Evolutionary conservation across 345 rosid genomes (phyloP).

Genomic region (Nephelium lappaceum): DNA sequence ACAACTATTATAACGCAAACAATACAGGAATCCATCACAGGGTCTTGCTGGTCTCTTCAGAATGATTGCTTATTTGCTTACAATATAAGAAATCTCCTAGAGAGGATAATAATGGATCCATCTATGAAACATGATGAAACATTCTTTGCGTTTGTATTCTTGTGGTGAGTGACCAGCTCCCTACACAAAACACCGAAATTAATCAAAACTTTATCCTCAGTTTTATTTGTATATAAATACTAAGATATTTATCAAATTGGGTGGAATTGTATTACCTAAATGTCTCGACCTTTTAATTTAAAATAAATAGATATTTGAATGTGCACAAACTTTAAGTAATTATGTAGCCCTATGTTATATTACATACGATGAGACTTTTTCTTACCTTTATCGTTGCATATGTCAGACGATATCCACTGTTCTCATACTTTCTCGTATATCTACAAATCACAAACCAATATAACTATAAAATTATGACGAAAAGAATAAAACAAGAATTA

Average conservation of each 20-base stretch:
- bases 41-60: too few relatives aligned
- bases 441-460: neutral
- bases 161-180: slow-evolving; percentile 40
- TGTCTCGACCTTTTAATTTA: too few relatives aligned
- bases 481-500: too few relatives aligned
- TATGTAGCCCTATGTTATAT: too few relatives aligned
- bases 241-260: too few relatives aligned
- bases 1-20: too few relatives aligned
- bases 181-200: neutral
- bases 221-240: neutral
- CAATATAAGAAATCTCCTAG: neutral
- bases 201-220: neutral
- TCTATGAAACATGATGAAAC: slow-evolving; percentile 27
- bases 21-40: too few relatives aligned
- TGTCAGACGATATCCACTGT: slow-evolving; percentile 24
- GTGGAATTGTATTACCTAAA: too few relatives aligned
- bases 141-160: slow-evolving; percentile 29
- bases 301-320: too few relatives aligned
- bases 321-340: too few relatives aligned
- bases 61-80: too few relatives aligned
- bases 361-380: neutral
- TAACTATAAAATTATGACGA: too few relatives aligned
- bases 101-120: slow-evolving; percentile 32
- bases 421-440: slow-evolving; percentile 22
- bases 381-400: slow-evolving; percentile 28